phyloP scores from a whole-genome alignment of 1,284 basidiomycete species.

The Irpex sp. region DNA sequence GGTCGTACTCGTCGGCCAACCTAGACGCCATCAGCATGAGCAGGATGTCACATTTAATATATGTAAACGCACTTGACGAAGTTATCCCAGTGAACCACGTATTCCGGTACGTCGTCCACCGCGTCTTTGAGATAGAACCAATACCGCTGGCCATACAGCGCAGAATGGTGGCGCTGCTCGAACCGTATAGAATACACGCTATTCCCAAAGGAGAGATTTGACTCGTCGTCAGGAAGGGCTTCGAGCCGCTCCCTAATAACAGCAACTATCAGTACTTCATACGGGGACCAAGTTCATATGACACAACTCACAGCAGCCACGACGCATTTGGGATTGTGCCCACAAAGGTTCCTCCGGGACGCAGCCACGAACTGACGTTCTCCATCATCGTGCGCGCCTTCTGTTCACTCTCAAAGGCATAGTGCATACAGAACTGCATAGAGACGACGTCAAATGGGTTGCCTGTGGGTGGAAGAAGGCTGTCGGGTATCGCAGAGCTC shows the following conservation, averaged over 20 bases:
- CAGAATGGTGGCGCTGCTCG: constrained; percentile 59
- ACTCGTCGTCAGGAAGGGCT: constrained; percentile 53
- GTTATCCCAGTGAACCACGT: constrained; percentile 91
- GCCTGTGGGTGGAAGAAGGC: constrained; percentile 16
- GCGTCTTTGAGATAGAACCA: constrained; percentile 93
- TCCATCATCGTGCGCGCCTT: constrained; percentile 92
- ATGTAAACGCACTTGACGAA: constrained; percentile 65
- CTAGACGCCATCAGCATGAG: constrained; percentile 34
- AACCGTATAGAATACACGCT: constrained; percentile 87
- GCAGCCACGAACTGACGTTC: constrained; percentile 83
- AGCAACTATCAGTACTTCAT: constrained; percentile 11
- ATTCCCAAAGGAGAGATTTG: constrained; percentile 85
- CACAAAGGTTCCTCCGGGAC: constrained; percentile 84
- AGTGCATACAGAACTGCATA: constrained; percentile 99
- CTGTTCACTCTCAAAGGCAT: constrained; percentile 87
- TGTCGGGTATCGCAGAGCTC: constrained; percentile 52
- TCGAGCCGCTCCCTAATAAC: constrained; percentile 61
- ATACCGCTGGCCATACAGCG: constrained; percentile 88
- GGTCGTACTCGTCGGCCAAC: constrained; percentile 79
- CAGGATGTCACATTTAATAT: too few relatives aligned
- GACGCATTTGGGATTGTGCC: constrained; percentile 93
- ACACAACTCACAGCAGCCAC: constrained; percentile 63
- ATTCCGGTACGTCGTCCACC: constrained; percentile 96
- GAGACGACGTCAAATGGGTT: constrained; percentile 89
- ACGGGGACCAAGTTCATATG: not conserved